A percentile compares a stretch with the other conserved stretches of the same genome.
Conservation (phyloP, 2,329 filamentous ascomycete species). For the Scorias spongiosa region DNA sequence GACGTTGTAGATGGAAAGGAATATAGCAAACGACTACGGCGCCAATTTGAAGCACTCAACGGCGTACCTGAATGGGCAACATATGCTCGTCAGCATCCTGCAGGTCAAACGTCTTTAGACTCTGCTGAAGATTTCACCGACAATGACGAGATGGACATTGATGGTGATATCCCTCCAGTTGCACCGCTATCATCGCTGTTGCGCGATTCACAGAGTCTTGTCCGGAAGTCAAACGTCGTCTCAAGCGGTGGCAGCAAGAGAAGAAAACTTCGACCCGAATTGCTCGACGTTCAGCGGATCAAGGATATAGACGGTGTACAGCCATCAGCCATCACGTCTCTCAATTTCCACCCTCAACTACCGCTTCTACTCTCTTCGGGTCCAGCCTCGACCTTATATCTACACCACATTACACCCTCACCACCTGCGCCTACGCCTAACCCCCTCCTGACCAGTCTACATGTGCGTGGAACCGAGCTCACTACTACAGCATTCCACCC, state of each 20-base stretch:
- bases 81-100: conserved; percentile 25
- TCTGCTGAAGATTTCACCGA: conserved; percentile 23
- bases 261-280: conserved; percentile 67
- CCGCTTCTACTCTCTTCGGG: conserved; percentile 84
- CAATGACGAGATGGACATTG: conserved; percentile 38
- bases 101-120: conserved; percentile 33
- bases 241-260: conserved; percentile 37
- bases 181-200: conserved; percentile 69
- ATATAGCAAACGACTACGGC: conserved; percentile 64
- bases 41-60: conserved; percentile 49
- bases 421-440: conserved; percentile 59
- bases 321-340: conserved; percentile 60
- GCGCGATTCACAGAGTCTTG: conserved; percentile 56
- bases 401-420: conserved; percentile 74
- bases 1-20: conserved; percentile 77
- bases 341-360: conserved; percentile 79
- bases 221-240: conserved; percentile 22
- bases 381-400: conserved; percentile 65
- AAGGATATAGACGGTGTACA: conserved; percentile 72
- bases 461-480: conserved; percentile 71
- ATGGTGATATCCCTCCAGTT: conserved; percentile 38
- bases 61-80: conserved; percentile 47
- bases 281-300: conserved; percentile 76
- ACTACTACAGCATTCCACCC: conserved; percentile 66
- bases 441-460: conserved; percentile 77